Percentiles rank a stretch among this genome's conserved stretches.
Conservation (phyloP, 2,329 filamentous ascomycete genomes). For the Fusarium sp. region DNA sequence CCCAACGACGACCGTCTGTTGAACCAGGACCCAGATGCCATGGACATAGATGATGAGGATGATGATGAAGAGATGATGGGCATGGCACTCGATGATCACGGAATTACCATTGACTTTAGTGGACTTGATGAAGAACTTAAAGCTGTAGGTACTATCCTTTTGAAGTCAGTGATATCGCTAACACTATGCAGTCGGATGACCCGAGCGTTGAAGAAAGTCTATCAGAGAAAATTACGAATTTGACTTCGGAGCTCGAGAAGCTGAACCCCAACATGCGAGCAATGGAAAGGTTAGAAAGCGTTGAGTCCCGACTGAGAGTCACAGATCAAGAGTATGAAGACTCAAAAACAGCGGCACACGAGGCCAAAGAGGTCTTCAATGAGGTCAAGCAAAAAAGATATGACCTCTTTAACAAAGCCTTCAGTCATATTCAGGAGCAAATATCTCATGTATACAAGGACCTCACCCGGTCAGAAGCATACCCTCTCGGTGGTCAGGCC, state of each 20-base stretch:
- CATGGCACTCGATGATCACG: constrained; percentile 84
- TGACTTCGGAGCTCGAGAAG: constrained; percentile 87
- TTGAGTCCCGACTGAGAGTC: constrained; percentile 82
- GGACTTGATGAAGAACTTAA: constrained; percentile 85
- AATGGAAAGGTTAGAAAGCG: constrained; percentile 88
- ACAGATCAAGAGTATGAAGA: constrained; percentile 92
- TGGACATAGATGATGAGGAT: constrained; percentile 90
- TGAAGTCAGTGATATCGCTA: constrained; percentile 37
- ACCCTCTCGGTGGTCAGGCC: constrained; percentile 88
- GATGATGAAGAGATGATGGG: constrained; percentile 71
- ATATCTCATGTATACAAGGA: constrained; percentile 96
- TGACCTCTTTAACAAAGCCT: constrained; percentile 95
- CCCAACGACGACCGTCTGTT: constrained; percentile 87
- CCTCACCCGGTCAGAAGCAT: constrained; percentile 88
- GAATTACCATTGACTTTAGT: constrained; percentile 89
- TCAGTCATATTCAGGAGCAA: constrained; percentile 93
- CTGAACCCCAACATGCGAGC: constrained; percentile 97
- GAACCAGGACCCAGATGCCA: constrained; percentile 83
- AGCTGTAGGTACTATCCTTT: constrained; percentile 64
- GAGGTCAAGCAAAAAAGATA: constrained; percentile 83
- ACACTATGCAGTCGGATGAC: constrained; percentile 69
- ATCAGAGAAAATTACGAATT: constrained; percentile 78
- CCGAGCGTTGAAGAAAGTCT: constrained; percentile 79
- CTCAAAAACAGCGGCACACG: constrained; percentile 78
- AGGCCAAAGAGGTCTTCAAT: constrained; percentile 85